A percentile compares a stretch with the other conserved stretches of the same genome.
These are phyloP conservation scores for Phytophthora hibernalis DNA, from an alignment of 352 stramenopile genomes.

Conservation along the genomic window DNA sequence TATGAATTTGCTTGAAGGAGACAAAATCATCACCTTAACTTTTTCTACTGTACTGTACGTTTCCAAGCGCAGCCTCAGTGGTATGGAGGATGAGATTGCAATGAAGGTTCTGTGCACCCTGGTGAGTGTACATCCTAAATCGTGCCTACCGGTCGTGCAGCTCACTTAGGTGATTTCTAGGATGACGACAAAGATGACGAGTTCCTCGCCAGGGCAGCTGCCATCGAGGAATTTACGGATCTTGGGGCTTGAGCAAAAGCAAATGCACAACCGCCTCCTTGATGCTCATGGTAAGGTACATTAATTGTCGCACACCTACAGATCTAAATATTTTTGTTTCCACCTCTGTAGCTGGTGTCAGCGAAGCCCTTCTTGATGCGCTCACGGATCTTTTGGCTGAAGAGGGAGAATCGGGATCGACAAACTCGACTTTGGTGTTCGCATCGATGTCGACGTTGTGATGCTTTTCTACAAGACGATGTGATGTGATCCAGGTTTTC, in stretches of 20 bases:
- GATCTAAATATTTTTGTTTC: slow-evolving; percentile 18
- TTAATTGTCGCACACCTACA: not conserved
- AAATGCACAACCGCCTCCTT: slow-evolving; percentile 38
- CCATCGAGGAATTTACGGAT: slow-evolving; percentile 37
- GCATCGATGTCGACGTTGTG: slow-evolving; percentile 39
- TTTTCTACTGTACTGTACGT: not conserved
- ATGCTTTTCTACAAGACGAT: slow-evolving; percentile 31
- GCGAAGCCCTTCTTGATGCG: slow-evolving; percentile 50
- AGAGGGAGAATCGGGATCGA: slow-evolving; percentile 53
- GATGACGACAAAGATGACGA: slow-evolving; percentile 44
- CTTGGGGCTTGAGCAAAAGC: slow-evolving; percentile 34
- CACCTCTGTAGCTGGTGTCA: slow-evolving; percentile 42
- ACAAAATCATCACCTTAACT: not conserved
- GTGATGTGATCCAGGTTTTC: slow-evolving; percentile 24
- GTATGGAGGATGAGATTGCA: slow-evolving; percentile 30
- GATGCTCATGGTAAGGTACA: slow-evolving; percentile 42
- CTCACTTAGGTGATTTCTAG: slow-evolving; percentile 24
- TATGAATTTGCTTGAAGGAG: slow-evolving; percentile 19
- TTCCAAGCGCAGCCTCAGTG: slow-evolving; percentile 12
- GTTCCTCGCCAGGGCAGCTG: slow-evolving; percentile 26
- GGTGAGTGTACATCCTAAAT: slow-evolving; percentile 17
- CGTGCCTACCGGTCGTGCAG: not conserved
- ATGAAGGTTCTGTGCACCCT: slow-evolving; percentile 29
- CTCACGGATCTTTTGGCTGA: slow-evolving; percentile 51
- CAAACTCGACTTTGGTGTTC: slow-evolving; percentile 42